Evolutionary conservation across 2,329 filamentous ascomycete species (phyloP), one percentile per base, ranked within the genome.

Genomic region (Huntiella decipiens): DNA sequence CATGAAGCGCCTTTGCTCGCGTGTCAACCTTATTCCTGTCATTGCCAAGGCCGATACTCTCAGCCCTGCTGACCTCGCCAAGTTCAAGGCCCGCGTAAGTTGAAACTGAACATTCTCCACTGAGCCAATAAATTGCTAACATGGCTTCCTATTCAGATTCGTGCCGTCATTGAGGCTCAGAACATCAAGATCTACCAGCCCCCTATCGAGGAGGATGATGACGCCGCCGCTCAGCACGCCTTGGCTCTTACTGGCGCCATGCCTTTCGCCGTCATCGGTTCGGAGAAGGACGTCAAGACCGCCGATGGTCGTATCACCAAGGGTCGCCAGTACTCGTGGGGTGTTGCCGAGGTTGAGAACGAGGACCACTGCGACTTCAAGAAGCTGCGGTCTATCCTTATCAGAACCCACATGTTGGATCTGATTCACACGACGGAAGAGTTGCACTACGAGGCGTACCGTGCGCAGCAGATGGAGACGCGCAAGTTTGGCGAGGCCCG

Each of bases 321-420:
- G 77, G 91, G 91, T 54, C 86, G 91, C 53, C 92, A 98, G 66
- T 98, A 98, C 68, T 85, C 86, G 47, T 98, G 91, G 91, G 91
- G 91, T 73, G 91, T 98, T 57, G 91, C 91, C 51, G 91, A 98
- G 66, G 91, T 98, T 44, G 91, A 98, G 74, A 98, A 98, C 61
- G 91, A 98, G 68, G 91, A 98, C 62, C 91, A 98, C 74, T 98
- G 91, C 68, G 91, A 98, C 67, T 98, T 98, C 74, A 98, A 98
- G 82, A 98, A 98, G 74, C 82, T 98, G 53, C 87, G 91, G 58
- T 94, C 88, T 42, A 96, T 98, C 58, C 74, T 98, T 55, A 96
- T 98, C 70, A 85, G 91, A 64, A 95, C 88, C 43, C 91, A 98
- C 72, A 98, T 98, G 91, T 78, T 98, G 58, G 91, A 98, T 63